Base-by-base conservation (phyloP, 352 stramenopile genomes). In the Pythium periplocum region DNA sequence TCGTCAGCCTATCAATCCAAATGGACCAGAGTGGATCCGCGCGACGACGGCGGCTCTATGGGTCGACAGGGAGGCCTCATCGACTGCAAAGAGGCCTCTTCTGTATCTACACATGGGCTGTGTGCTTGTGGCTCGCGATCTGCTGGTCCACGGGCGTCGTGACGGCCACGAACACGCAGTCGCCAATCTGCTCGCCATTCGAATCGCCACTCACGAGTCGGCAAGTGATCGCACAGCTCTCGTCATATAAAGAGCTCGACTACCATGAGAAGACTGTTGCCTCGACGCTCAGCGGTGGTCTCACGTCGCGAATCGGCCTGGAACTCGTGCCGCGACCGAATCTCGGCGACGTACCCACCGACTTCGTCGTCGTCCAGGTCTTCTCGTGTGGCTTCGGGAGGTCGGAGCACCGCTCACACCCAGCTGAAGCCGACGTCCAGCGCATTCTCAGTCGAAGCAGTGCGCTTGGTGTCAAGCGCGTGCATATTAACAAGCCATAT, bases 281-380 rank as follows among this genome's bases (percentile, higher is more conserved):
- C 9, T 43, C 36, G 7, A 33, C 53, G 1, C 8, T 64, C n/a
- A 55, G 51, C 46, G 51, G 40, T 4, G 26, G 37, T 12, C 7
- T 49, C 11, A 6, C 30, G 3, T 1, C 34, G 6, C 35, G 11
- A 0, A 6, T 71, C 34, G 54, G 64, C 30, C 26, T 83, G 12
- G 52, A 51, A 10, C 61, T 85, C 37, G 36, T 49, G 10, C 11
- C 26, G 34, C 61, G 76, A 4, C 69, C 64, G 31, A 31, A 30
- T 9, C 75, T 66, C 2, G 53, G 31, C 5, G 49, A 71, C 17
- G 56, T 61, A 3, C 78, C 78, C 10, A 87, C 76, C 33, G 76
- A 90, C 62, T 90, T 90, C 40, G 78, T 87, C 1, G 48, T 83
- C 8, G 45, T 87, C 37, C 65, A 63, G 45, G 51, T 83, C 3